A percentile compares a stretch with the other conserved stretches of the same genome.
These are phyloP conservation scores for Picochlorum sp. DNA, from an alignment of 139 green algal species.

Conservation along the genomic window DNA sequence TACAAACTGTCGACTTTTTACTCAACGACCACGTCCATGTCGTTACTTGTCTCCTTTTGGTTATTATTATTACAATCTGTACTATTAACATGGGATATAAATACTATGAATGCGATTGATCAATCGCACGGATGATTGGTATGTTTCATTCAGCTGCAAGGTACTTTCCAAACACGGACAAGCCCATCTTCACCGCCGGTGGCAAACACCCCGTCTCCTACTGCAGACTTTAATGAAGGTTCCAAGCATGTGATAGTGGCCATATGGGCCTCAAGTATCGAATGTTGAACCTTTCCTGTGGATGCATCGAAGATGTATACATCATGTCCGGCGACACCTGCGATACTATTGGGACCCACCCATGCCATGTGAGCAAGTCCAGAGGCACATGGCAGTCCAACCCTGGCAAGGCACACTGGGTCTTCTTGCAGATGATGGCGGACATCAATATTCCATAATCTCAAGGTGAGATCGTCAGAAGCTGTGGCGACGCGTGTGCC, in stretches of 20 bases:
- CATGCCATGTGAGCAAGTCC: not conserved
- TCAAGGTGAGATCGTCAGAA: constrained; percentile 24
- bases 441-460: constrained; percentile 41
- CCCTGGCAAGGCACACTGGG: constrained; percentile 11
- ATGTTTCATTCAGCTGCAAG: not conserved
- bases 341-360: not conserved
- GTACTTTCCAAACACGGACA: constrained; percentile 4
- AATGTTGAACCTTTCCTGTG: constrained; percentile 3
- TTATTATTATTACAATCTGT: no score
- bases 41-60: no score
- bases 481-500: constrained; percentile 23
- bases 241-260: not conserved
- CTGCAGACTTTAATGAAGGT: no score
- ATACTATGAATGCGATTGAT: not conserved
- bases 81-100: no score
- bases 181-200: not conserved
- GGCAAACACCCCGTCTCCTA: not conserved
- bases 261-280: not conserved
- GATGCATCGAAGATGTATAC: constrained; percentile 4
- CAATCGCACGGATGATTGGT: not conserved
- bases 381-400: not conserved
- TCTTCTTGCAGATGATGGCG: constrained; percentile 28
- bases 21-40: no score
- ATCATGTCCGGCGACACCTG: not conserved
- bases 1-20: no score